Evolutionary conservation across 2,329 filamentous ascomycete species (phyloP), one percentile per base, ranked within the genome.

Genomic region (Alternaria sp.): DNA sequence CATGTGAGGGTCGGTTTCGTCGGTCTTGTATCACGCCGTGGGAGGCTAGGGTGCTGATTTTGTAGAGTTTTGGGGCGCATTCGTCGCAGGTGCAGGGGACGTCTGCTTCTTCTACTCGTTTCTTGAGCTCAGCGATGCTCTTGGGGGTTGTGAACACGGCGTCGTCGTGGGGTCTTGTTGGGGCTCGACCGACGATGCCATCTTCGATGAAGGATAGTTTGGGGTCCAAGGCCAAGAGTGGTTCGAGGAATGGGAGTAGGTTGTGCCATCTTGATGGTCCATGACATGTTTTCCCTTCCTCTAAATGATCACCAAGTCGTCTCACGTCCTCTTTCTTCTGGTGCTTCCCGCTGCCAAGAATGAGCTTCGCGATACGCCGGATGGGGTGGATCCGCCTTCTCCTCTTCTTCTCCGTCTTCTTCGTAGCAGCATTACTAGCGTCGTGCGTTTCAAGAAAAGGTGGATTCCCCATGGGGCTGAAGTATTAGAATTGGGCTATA

Each of bases 191-290:
- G 17, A 66, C 46, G 34, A 66, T 65, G 37, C 55, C 57, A 29
- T 66, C 62, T 53, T 65, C 55, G 39, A 66, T 46, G 31, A 59
- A 63, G 2, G 54, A 34, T 13, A 66, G 26, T 24, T 59, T 66
- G 4, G 63, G 62, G n/a, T 66, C 54, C n/a, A 66, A 10, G 2
- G 58, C 50, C 9, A 61, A 41, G n/a, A 66, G 48, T 4, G 59
- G 62, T 39, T 66, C 63, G 26, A 66, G 34, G 39, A 66, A 61
- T 1, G 62, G 63, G 2, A 66, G 58, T 0, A 63, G 28, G 17
- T 63, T 62, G 17, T 65, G 60, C 34, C 63, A 50, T 42, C 56
- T 50, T 13, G 61, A 57, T 23, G 61, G 50, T 13, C 63, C 63
- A 37, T 46, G 49, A 33, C 63, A 66, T 34, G 41, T 50, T 4